Evolutionary conservation across 2,329 filamentous ascomycete species (phyloP), one percentile per base, ranked within the genome.

Genomic region (Emmonsiellopsis sp.): DNA sequence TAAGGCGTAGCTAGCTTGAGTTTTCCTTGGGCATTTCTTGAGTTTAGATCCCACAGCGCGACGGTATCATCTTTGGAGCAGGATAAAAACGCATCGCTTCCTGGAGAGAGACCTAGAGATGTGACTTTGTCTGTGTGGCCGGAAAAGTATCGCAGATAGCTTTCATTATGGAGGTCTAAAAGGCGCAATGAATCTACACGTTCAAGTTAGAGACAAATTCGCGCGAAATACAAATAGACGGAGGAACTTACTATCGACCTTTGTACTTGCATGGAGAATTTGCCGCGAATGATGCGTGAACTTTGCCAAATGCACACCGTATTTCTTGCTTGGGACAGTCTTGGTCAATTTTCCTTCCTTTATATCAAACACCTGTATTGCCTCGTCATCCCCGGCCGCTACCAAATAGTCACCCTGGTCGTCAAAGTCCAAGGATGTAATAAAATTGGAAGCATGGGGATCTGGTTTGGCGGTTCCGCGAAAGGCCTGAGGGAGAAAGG

Each of bases 351-450:
- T 87, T 4, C 93, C 93, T 59, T 95, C 90, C 63, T 87, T 88
- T 58, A 95, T 86, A 63, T 93, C 95, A 74, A 94, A 98, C 34
- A 98, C 85, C 65, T 97, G 91, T 57, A 98, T 87, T 3, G 88
- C 94, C 68, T 96, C 91, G 70, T 98, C 93, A 73, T 88, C 90
- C 60, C 91, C 88, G 5, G 90, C 88, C 0, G 91, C 88, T 71
- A 98, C 89, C 55, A 94, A 81, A 49, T 92, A 87, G 69, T 96
- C 90, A 68, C 93, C 93, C 43, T 88, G 86, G 73, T 97, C 91
- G 70, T 97, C 91, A 67, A 95, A 98, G 74, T 98, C 92, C 62
- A 98, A 82, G 1, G 92, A 97, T 7, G 93, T 86, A 55, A 96
- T 83, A 59, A 84, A 78, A 3, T 84, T 82, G 47, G 36, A 37